Base-by-base conservation (phyloP, 2,329 filamentous ascomycete genomes). In the Kalmusia sp. region DNA sequence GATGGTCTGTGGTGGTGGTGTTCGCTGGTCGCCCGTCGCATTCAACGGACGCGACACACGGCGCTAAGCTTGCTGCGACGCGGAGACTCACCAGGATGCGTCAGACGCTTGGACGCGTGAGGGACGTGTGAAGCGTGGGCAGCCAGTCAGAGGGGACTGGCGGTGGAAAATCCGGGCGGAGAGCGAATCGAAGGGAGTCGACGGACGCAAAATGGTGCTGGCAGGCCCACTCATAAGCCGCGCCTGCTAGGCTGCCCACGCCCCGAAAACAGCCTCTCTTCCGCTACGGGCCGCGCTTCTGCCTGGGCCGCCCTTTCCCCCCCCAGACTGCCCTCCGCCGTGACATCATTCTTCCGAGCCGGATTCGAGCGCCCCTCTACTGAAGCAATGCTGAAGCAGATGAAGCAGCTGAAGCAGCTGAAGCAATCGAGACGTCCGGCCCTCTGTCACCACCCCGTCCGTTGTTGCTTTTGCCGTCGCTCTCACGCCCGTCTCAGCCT, bases 51-150 rank as follows among this genome's bases (percentile, higher is more conserved):
- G 38, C 39, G 49, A 37, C 19, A 46, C 43, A 47, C 44, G 27
- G 27, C 27, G 48, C 44, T 52, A 44, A 47, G 48, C 33, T 34
- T 44, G 55, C 41, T 45, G 11, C 24, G 21, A 34, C 30, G 43
- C 39, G 54, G 49, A 52, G 44, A 51, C 58, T 61, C 56, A 59
- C 58, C 56, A 35, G 55, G 58, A 55, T 56, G 30, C 41, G 40
- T 3, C 49, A n/a, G n/a, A 43, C 52, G 55, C 53, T 55, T 57
- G 55, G 53, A 49, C 43, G 37, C 43, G 33, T 27, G 48, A 14
- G 38, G 34, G 39, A 30, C 45, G 47, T 41, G 49, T 40, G 37
- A 11, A n/a, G 27, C 14, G 40, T 19, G 15, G 46, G 52, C 56
- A 54, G 57, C 57, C 57, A 59, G 57, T 59, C 53, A 51, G 49